A percentile compares a stretch with the other conserved stretches of the same genome.
Evolutionary conservation across 179 eudicot genomes (phyloP).

Genomic region (Patellifolia procumbens): DNA sequence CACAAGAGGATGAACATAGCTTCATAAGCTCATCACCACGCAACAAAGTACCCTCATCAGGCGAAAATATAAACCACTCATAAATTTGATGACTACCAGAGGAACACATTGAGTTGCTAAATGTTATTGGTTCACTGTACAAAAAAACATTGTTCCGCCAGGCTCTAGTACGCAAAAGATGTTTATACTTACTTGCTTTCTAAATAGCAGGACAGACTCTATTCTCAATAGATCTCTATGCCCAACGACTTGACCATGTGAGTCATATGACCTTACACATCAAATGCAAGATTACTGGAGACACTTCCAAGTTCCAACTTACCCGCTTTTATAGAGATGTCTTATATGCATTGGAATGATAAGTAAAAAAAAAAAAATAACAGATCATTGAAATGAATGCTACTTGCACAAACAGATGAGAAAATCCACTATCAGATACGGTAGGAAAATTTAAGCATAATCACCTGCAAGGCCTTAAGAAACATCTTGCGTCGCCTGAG

Average conservation of each 20-base stretch:
- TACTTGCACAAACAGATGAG: neutral
- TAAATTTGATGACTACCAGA: neutral
- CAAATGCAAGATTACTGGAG: neutral
- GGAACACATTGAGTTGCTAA: neutral
- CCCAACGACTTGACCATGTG: neutral
- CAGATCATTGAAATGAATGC: no score
- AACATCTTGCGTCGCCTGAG: conserved; percentile 53
- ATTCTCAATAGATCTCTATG: neutral
- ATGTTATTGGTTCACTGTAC: neutral
- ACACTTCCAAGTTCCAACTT: neutral
- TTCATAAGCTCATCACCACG: neutral
- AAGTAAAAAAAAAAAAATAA: no score
- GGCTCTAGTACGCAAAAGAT: neutral
- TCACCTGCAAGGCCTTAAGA: conserved; percentile 64
- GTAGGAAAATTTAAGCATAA: conserved; percentile 1
- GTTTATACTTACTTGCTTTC: neutral
- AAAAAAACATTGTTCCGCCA: neutral
- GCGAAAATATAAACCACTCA: neutral
- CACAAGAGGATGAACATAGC: neutral
- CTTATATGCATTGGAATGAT: neutral
- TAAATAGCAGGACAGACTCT: neutral
- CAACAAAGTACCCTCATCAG: neutral
- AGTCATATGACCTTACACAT: neutral
- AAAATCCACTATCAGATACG: neutral
- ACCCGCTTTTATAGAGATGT: neutral